Percentiles rank a stretch among this genome's conserved stretches.
phyloP scores from a whole-genome alignment of 192 early-diverging fungal species.

The Coemansia sp. region DNA sequence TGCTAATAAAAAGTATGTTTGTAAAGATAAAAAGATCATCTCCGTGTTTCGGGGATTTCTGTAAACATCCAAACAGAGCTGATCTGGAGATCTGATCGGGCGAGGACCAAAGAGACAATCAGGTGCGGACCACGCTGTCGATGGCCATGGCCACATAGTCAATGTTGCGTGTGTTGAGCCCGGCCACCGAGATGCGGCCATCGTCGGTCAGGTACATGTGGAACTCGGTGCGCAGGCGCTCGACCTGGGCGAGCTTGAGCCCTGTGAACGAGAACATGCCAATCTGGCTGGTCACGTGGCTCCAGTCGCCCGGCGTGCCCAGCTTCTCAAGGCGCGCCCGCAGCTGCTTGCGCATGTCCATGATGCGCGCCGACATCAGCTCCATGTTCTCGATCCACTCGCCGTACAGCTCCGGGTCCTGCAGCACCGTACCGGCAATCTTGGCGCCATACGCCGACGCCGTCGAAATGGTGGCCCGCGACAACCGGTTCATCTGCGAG shows the following conservation, averaged over 20 bases:
- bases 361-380: conserved; percentile 89
- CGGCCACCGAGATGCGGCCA: conserved; percentile 95
- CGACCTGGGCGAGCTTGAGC: conserved; percentile 71
- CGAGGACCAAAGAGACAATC: not conserved
- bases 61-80: too few relatives aligned
- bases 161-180: conserved; percentile 84
- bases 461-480: conserved; percentile 86
- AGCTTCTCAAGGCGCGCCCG: conserved; percentile 65
- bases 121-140: conserved; percentile 87
- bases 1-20: not conserved
- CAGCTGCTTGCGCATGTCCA: conserved; percentile 78
- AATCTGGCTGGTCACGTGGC: conserved; percentile 93
- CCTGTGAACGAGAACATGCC: conserved; percentile 99
- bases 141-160: conserved; percentile 86
- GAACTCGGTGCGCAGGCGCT: conserved; percentile 76
- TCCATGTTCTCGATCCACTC: conserved; percentile 82
- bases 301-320: conserved; percentile 91
- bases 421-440: conserved; percentile 80
- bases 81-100: not conserved
- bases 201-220: conserved; percentile 94
- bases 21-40: not conserved
- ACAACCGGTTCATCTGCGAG: conserved; percentile 82
- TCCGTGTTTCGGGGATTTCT: too few relatives aligned
- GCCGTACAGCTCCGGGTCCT: conserved; percentile 70
- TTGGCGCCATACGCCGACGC: conserved; percentile 88